phyloP scores from a whole-genome alignment of 2,329 filamentous ascomycete species.

The Fulvia fulva region DNA sequence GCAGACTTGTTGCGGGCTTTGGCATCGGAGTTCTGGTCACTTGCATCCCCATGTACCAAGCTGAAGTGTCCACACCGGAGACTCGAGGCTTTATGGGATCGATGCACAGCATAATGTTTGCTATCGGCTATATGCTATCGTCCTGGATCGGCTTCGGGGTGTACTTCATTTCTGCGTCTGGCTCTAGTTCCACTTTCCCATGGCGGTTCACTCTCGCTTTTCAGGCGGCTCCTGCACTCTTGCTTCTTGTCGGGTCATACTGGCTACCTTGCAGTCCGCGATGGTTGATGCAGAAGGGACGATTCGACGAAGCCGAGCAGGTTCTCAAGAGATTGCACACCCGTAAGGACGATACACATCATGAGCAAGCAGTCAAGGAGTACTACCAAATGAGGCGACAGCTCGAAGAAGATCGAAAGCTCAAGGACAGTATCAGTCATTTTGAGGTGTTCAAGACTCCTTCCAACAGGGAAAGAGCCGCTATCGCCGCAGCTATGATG shows the following conservation, averaged over 20 bases:
- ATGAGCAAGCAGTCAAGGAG: constrained; percentile 36
- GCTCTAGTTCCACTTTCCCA: constrained; percentile 29
- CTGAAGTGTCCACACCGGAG: constrained; percentile 39
- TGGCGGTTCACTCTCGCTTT: constrained; percentile 48
- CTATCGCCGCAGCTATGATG: constrained; percentile 42
- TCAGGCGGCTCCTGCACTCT: constrained; percentile 39
- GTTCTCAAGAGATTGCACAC: constrained; percentile 47
- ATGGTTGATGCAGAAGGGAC: constrained; percentile 24
- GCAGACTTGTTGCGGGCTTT: constrained; percentile 37
- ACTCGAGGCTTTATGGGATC: constrained; percentile 40
- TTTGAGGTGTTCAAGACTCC: constrained; percentile 43
- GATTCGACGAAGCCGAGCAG: constrained; percentile 25
- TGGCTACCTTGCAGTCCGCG: constrained; percentile 34
- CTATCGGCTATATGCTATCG: constrained; percentile 39
- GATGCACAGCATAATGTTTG: constrained; percentile 41
- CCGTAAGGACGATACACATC: constrained; percentile 38
- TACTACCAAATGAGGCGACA: constrained; percentile 47
- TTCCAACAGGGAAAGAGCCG: constrained; percentile 39
- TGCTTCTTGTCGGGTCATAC: constrained; percentile 38
- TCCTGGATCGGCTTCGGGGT: constrained; percentile 34
- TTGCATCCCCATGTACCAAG: constrained; percentile 13
- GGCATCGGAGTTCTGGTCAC: constrained; percentile 35
- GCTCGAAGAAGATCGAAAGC: constrained; percentile 38
- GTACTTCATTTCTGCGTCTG: constrained; percentile 4
- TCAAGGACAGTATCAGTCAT: constrained; percentile 30